Evolutionary conservation across 768 basidiomycete genomes (phyloP).

Genomic region (Pleurotus tuber-regium): DNA sequence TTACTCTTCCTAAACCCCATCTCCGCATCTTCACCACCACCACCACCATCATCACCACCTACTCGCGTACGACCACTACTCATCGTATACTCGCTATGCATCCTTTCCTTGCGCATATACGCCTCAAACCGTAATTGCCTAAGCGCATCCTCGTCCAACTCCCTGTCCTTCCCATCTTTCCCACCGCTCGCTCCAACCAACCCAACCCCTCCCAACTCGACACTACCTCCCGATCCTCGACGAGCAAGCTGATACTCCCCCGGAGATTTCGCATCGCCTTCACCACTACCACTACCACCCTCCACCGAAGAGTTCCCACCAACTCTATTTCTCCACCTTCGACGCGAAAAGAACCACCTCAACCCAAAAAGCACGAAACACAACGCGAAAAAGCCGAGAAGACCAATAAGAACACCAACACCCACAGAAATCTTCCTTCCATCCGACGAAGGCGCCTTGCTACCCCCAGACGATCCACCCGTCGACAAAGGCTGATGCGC

Average conservation of each 20-base stretch:
- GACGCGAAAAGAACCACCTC: slow-evolving; percentile 48
- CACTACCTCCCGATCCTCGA: slow-evolving; percentile 17
- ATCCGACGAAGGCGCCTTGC: slow-evolving; percentile 13
- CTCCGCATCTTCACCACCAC: slow-evolving; percentile 5
- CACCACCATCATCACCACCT: slow-evolving; percentile 10
- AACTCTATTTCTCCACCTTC: slow-evolving; percentile 26
- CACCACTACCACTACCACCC: slow-evolving; percentile 15
- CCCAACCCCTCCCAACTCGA: not conserved
- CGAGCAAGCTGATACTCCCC: slow-evolving; percentile 36
- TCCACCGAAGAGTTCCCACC: slow-evolving; percentile 6
- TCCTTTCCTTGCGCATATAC: slow-evolving; percentile 34
- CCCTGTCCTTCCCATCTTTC: slow-evolving; percentile 15
- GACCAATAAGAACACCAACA: slow-evolving; percentile 57
- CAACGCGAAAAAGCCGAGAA: slow-evolving; percentile 56
- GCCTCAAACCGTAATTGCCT: slow-evolving; percentile 35
- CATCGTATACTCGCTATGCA: slow-evolving; percentile 29
- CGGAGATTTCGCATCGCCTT: slow-evolving; percentile 10
- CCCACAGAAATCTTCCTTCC: slow-evolving; percentile 53
- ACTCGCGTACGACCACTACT: slow-evolving; percentile 26
- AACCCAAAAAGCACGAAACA: slow-evolving; percentile 52
- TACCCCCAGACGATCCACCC: slow-evolving; percentile 11
- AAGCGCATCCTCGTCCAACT: slow-evolving; percentile 36
- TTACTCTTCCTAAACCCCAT: slow-evolving; percentile 5
- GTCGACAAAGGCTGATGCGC: slow-evolving; percentile 53
- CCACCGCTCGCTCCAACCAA: not conserved